Base-by-base conservation (phyloP, 139 green algal species). In the Picochlorum sp. region DNA sequence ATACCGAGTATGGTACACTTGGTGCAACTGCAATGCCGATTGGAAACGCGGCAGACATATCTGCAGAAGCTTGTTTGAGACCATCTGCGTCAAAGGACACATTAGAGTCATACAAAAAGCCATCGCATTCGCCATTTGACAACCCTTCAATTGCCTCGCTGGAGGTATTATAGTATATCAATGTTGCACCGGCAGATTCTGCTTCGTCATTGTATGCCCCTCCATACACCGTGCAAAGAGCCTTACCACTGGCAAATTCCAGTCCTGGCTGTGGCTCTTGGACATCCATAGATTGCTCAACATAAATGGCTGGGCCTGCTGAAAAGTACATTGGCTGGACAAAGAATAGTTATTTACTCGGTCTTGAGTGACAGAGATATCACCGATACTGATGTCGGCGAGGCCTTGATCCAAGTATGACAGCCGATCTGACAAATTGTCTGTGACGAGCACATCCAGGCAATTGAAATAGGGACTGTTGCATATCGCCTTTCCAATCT, bases 331-430 rank as follows among this genome's bases (percentile, higher is more conserved):
- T 59, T 32, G 51, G 51, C 11, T 59, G 51, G 15, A 34, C 51
- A 59, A 59, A 59, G 51, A 59, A 37, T 59, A 59, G 7, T 59
- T 59, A 13, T 59, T 59, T 23, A 59, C 6, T 59, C 51, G 23
- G 34, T 59, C 51, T 23, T 59, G 21, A n/a, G 51, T 59, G n/a
- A 59, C 51, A 18, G 51, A 59, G 51, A 59, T 59, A 5, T 59
- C 51, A 1, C 51, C 51, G 20, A 59, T 59, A 34, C 51, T 59
- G 11, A 59, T 59, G 23, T 59, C 51, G 15, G 51, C 51, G 26
- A 59, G 20, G 21, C 51, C 51, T 14, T 59, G 21, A 59, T 59
- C 51, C 13, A 59, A 32, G 10, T 59, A 59, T 15, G 51, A 59
- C 13, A 59, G n/a, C 6, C 51, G 51, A 34, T 59, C 51, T 8